Conservation (phyloP, 2,329 filamentous ascomycete species). For the Paecilomyces dactylethromorphus region DNA sequence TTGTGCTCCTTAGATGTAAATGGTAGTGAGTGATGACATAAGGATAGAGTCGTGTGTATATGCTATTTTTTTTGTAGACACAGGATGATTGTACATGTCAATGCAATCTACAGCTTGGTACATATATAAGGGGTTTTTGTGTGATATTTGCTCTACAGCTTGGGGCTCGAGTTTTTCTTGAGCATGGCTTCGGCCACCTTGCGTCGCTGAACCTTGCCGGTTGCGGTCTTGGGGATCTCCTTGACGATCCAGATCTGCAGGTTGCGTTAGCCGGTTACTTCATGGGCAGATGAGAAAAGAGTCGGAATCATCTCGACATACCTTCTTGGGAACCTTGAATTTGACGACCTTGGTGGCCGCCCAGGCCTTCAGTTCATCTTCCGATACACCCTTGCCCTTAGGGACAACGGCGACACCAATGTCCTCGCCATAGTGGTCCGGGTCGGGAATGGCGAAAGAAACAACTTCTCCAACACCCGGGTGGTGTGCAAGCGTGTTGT, state of each 20-base stretch:
- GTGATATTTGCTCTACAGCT: slow-evolving; percentile 35
- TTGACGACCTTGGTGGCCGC: slow-evolving; percentile 65
- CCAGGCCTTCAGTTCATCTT: slow-evolving; percentile 61
- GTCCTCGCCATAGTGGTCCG: slow-evolving; percentile 71
- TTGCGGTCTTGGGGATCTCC: slow-evolving; percentile 86
- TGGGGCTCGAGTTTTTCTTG: slow-evolving; percentile 57
- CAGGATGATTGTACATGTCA: background rate
- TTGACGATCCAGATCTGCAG: slow-evolving; percentile 69
- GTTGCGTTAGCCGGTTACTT: background rate
- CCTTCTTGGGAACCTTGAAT: slow-evolving; percentile 81
- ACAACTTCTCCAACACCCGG: slow-evolving; percentile 70
- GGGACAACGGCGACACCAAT: slow-evolving; percentile 70
- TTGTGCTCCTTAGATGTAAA: no score
- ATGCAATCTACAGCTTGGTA: background rate
- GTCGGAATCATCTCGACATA: slow-evolving; percentile 29
- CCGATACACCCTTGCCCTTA: slow-evolving; percentile 55
- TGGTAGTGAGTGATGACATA: background rate
- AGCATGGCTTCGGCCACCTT: slow-evolving; percentile 83
- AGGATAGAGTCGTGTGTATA: background rate
- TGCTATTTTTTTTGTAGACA: background rate
- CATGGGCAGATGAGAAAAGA: background rate
- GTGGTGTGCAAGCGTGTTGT: slow-evolving; percentile 71
- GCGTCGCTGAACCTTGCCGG: slow-evolving; percentile 77
- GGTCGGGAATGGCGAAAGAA: slow-evolving; percentile 74
- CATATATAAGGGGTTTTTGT: background rate